Conservation (phyloP, 352 stramenopile genomes). For the Saprolegnia diclina region DNA sequence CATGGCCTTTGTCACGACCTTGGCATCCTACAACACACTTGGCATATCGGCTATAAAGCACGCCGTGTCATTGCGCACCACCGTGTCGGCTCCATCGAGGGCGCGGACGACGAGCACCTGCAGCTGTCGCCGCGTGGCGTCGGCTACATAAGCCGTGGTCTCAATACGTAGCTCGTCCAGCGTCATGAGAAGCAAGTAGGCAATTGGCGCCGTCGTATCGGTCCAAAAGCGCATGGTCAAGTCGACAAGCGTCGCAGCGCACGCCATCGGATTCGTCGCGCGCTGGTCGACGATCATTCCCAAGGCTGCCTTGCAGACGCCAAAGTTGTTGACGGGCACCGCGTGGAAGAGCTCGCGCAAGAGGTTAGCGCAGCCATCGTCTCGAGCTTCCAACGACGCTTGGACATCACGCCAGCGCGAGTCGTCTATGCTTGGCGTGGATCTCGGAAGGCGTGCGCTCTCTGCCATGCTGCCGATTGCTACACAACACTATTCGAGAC, state of each 20-base stretch:
- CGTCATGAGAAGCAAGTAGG: conserved; percentile 13
- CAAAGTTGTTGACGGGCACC: conserved; percentile 1
- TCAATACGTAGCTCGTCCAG: not conserved
- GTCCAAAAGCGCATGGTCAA: not conserved
- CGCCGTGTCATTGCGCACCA: not conserved
- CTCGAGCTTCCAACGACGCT: not conserved
- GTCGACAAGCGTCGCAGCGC: not conserved
- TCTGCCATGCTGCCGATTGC: no score
- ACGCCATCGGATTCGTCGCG: not conserved
- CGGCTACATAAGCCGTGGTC: not conserved
- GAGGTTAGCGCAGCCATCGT: not conserved
- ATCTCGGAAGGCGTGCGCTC: no score
- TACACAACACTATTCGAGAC: no score
- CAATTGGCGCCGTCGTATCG: conserved; percentile 12
- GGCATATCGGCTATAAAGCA: not conserved
- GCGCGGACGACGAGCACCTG: not conserved
- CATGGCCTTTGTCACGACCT: conserved; percentile 14
- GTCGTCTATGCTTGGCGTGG: not conserved
- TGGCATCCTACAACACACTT: conserved; percentile 12
- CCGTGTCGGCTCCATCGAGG: not conserved
- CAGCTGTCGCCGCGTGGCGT: not conserved
- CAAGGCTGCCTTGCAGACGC: conserved; percentile 9
- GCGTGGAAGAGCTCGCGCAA: not conserved
- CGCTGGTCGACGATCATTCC: not conserved
- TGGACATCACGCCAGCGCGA: not conserved